Evolutionary conservation across 2,329 filamentous ascomycete genomes (phyloP), one percentile per base, ranked within the genome.

Genomic region (Cladosporium sp.): DNA sequence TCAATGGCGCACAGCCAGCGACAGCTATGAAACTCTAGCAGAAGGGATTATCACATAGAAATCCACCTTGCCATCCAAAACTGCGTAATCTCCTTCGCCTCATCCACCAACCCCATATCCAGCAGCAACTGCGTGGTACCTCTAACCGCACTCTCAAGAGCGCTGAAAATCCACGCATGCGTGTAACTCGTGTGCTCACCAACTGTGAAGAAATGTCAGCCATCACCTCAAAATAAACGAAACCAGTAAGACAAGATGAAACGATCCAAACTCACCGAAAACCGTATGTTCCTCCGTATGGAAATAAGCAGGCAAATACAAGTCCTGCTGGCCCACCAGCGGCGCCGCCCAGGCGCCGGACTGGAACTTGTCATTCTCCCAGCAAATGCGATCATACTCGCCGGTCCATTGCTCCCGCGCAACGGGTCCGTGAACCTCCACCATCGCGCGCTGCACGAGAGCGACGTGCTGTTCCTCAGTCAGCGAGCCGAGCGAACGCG

Each of bases 41-140:
- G 22, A 27, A 27, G 9, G 22, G 9, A 27, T 15, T 58, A n/a
- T n/a, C n/a, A 71, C 41, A 80, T 63, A 41, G 72, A 69, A 47
- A 84, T 83, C 83, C 83, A 86, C 51, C 84, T 73, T 2, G 80
- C 83, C 82, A 86, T 85, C 83, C 83, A 87, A 54, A 80, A 79
- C 27, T 81, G 70, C 2, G 80, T 79, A 17, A 84, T 71, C 29
- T 73, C 67, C 69, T 87, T 87, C 1, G 84, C 84, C 67, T 87
- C 84, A 62, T 87, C 84, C 0, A 87, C 83, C 39, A 87, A 64
- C 0, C 84, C 84, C 61, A 86, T 68, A 65, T 78, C 78, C 15
- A 86, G 69, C 64, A 87, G 66, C 54, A 87, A 57, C 66, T 88
- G 83, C 4, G 82, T 75, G 0, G 81, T 80, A 0, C 84, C 82